Conservation (phyloP, 768 basidiomycete genomes). For the Hebeloma cylindrosporum region DNA sequence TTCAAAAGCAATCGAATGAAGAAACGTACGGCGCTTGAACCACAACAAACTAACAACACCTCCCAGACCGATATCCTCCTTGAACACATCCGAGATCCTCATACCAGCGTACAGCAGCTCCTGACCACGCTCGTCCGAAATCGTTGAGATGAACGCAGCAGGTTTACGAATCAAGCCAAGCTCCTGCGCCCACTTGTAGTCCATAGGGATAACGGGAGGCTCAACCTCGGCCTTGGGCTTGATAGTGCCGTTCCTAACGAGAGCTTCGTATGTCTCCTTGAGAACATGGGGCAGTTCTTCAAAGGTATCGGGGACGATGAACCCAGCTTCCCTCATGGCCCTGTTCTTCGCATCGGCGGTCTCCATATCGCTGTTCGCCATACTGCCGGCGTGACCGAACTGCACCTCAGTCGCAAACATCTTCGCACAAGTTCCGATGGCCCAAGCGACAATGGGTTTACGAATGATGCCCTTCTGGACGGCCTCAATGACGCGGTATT, state of each 20-base stretch:
- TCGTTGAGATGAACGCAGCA: conserved; percentile 98
- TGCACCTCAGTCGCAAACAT: conserved; percentile 99
- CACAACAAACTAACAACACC: conserved; percentile 95
- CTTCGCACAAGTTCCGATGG: conserved; percentile 99
- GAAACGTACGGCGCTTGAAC: conserved; percentile 84
- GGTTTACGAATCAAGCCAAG: conserved; percentile 98
- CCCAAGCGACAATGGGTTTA: conserved; percentile 99
- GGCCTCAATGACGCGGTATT: conserved; percentile 98
- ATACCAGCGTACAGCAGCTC: conserved; percentile 98
- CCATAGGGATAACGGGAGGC: conserved; percentile 98
- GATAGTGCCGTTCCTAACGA: conserved; percentile 71
- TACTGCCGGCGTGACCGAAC: conserved; percentile 97
- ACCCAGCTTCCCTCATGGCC: conserved; percentile 92
- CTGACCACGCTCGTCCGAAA: conserved; percentile 98
- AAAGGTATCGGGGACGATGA: conserved; percentile 97
- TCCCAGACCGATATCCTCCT: conserved; percentile 94
- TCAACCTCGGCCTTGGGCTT: conserved; percentile 74
- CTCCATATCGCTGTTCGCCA: conserved; percentile 97
- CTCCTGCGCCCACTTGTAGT: conserved; percentile 99
- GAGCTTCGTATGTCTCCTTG: conserved; percentile 79
- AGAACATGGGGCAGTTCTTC: conserved; percentile 90
- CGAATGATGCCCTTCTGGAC: conserved; percentile 91
- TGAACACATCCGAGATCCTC: conserved; percentile 98
- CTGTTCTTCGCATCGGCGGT: conserved; percentile 98
- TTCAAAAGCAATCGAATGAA: conserved; percentile 7